Evolutionary conservation across 2,329 filamentous ascomycete species (phyloP).

Genomic region (Colletotrichum cuscutae): DNA sequence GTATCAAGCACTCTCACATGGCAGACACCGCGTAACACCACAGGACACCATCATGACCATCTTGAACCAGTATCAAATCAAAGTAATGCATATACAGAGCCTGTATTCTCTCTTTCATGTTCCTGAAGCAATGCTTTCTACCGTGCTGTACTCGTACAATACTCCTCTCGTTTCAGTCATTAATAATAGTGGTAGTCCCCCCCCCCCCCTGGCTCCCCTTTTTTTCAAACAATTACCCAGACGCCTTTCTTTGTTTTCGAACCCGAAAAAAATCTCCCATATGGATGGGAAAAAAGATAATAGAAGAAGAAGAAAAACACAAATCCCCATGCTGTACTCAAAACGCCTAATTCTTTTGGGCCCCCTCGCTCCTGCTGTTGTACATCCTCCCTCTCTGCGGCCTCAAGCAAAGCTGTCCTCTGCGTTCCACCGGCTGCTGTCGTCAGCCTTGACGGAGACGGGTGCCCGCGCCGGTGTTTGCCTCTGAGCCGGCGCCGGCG

Average conservation of each 20-base stretch:
- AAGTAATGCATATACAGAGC: constrained; percentile 7
- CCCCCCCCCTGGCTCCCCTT: constrained; percentile 6
- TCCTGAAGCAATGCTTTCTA: constrained; percentile 30
- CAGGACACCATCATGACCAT: background rate
- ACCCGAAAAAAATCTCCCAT: constrained; percentile 9
- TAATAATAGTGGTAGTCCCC: constrained; percentile 2
- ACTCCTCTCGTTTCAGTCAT: constrained; percentile 30
- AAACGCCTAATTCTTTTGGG: constrained; percentile 15
- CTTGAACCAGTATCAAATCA: background rate
- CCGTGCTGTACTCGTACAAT: constrained; percentile 32
- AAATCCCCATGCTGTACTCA: background rate
- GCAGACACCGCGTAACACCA: background rate
- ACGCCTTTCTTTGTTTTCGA: constrained; percentile 14
- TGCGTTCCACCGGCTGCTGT: constrained; percentile 49
- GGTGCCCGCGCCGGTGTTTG: no score
- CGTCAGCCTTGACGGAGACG: constrained; percentile 25
- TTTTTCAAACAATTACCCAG: constrained; percentile 13
- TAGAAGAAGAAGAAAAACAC: background rate
- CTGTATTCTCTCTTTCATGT: constrained; percentile 21
- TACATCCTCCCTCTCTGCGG: background rate
- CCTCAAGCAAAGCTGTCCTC: constrained; percentile 57
- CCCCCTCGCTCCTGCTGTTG: constrained; percentile 12
- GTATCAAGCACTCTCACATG: background rate
- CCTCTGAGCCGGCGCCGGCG: background rate
- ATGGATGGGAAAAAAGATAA: constrained; percentile 21